A percentile compares a stretch with the other conserved stretches of the same genome.
Conservation (phyloP, 2,329 filamentous ascomycete genomes). For the Epichloe gansuensis region DNA sequence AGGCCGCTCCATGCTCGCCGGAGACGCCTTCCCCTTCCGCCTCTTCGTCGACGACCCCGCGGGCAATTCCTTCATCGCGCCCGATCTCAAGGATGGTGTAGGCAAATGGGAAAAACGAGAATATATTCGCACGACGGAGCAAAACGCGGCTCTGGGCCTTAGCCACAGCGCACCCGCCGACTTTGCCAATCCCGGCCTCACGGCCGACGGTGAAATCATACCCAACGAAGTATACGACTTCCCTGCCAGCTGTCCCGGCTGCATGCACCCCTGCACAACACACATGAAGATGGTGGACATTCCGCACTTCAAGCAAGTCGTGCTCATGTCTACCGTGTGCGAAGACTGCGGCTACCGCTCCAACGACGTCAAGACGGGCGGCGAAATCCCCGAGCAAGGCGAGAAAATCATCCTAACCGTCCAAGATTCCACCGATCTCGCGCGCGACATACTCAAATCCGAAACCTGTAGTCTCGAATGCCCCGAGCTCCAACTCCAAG, state of each 20-base stretch:
- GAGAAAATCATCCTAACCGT: slow-evolving; percentile 71
- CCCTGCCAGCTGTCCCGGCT: slow-evolving; percentile 83
- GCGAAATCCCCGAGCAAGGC: slow-evolving; percentile 76
- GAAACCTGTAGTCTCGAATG: slow-evolving; percentile 82
- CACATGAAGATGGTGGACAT: slow-evolving; percentile 99
- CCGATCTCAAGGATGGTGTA: slow-evolving; percentile 63
- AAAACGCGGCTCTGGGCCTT: slow-evolving; percentile 78
- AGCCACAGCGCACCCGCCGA: slow-evolving; percentile 44
- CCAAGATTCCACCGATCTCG: slow-evolving; percentile 57
- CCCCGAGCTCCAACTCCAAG: slow-evolving; percentile 72
- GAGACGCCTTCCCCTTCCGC: slow-evolving; percentile 74
- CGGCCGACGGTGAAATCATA: slow-evolving; percentile 62
- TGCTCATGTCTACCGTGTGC: slow-evolving; percentile 90
- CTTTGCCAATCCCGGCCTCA: slow-evolving; percentile 36
- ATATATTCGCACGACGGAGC: slow-evolving; percentile 68
- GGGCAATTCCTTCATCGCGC: slow-evolving; percentile 94
- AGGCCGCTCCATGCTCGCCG: slow-evolving; percentile 63
- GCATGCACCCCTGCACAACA: slow-evolving; percentile 71
- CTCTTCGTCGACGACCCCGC: slow-evolving; percentile 80
- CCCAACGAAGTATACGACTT: slow-evolving; percentile 90
- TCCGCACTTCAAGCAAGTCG: slow-evolving; percentile 93
- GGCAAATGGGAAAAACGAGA: slow-evolving; percentile 83
- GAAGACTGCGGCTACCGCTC: slow-evolving; percentile 85
- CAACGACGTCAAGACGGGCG: slow-evolving; percentile 96
- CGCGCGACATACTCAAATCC: slow-evolving; percentile 88